Base-by-base conservation (phyloP, 2,329 filamentous ascomycete genomes). In the Paecilomyces sp. region DNA sequence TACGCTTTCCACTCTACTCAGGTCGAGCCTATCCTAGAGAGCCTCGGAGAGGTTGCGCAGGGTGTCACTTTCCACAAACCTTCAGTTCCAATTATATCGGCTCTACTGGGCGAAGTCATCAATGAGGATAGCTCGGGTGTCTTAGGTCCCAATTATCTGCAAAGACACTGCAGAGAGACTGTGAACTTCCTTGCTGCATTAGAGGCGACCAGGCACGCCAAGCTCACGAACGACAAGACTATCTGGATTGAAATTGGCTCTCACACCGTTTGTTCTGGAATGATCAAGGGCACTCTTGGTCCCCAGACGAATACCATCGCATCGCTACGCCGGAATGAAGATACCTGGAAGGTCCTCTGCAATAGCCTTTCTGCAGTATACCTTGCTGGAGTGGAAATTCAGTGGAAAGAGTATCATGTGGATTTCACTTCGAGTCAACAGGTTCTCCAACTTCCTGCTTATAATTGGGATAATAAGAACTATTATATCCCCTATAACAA, bases 401-500 rank as follows among this genome's bases (percentile, higher is more conserved):
- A 71, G 60, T 79, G 77, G 74, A 73, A 74, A 56, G 75, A 77
- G 54, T 78, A 78, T 60, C 75, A 79, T 61, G 73, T 74, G 51
- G 75, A 77, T 57, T 77, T 77, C 57, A 64, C 62, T 31, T 57
- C 67, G 1, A 64, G 58, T 3, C 71, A 69, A 47, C 61, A 69
- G 50, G 51, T 90, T n/a, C 75, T 88, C n/a, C 77, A 82, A 15
- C 75, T 91, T 3, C 88, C 88, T 1, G 80, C 82, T 0, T 91
- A 91, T 69, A 80, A 80, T 0, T 91, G 87, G 70, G 86, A 91
- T 70, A 77, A 83, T 63, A 90, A 90, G 79, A 85, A 84, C 65
- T 90, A 90, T 73, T 89, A 87, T 87, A 80, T 89, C 15, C 84
- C 85, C 69, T 89, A 89, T 71, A 79, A 81, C 62, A 87, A 89